Evolutionary conservation across 2,329 filamentous ascomycete species (phyloP).

Genomic region (Colletotrichum eleusines): DNA sequence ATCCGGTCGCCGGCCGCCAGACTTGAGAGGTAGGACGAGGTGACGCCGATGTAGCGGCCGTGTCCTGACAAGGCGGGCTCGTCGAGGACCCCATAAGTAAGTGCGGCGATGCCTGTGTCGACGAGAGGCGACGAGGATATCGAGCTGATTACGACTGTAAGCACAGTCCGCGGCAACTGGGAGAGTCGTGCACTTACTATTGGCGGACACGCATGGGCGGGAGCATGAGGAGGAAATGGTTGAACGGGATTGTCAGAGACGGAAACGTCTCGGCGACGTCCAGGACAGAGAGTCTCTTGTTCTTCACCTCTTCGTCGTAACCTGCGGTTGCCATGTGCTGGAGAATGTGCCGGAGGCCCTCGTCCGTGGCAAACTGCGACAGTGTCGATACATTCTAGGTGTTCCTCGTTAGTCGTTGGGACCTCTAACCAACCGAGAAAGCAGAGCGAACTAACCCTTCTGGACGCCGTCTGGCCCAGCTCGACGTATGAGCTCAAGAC

Average conservation of each 20-base stretch:
- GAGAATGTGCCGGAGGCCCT: constrained; percentile 52
- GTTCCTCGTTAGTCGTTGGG: constrained; percentile 41
- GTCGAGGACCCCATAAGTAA: constrained; percentile 74
- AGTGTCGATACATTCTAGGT: constrained; percentile 54
- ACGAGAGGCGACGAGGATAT: constrained; percentile 77
- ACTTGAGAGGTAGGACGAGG: constrained; percentile 69
- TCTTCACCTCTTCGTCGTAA: constrained; percentile 55
- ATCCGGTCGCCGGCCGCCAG: constrained; percentile 59
- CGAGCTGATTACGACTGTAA: constrained; percentile 52
- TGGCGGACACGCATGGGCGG: constrained; percentile 67
- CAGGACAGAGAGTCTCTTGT: constrained; percentile 66
- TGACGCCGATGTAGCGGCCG: constrained; percentile 68
- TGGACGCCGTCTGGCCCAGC: constrained; percentile 78
- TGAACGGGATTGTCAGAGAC: constrained; percentile 65
- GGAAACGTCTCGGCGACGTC: constrained; percentile 72
- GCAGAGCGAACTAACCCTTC: constrained; percentile 60
- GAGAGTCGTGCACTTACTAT: constrained; percentile 44
- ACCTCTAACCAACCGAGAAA: not conserved
- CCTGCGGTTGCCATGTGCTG: constrained; percentile 52
- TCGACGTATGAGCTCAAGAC: constrained; percentile 80
- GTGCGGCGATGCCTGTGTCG: constrained; percentile 64
- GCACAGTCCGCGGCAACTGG: not conserved
- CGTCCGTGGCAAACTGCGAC: constrained; percentile 49
- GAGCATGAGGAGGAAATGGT: constrained; percentile 72
- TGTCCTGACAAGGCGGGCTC: constrained; percentile 62